Base-by-base conservation (phyloP, 2,329 filamentous ascomycete genomes). In the Hypoxylon sp. region DNA sequence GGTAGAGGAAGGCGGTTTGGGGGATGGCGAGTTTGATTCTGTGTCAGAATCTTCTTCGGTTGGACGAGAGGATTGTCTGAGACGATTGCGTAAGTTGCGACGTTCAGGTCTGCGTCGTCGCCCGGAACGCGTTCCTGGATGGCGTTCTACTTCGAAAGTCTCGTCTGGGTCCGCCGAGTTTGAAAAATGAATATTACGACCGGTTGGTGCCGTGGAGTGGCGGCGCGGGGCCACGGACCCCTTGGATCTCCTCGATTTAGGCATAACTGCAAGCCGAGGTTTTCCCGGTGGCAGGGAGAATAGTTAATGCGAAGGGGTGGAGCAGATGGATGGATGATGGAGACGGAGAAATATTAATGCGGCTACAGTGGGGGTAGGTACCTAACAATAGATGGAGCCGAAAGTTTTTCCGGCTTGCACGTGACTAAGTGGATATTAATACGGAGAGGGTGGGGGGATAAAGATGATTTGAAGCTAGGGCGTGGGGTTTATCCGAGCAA, bases 81-180 rank as follows among this genome's bases (percentile, higher is more conserved):
- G 20, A 17, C 14, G 20, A 10, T 17, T 35, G 20, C n/a, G 25
- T 3, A 27, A 27, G 14, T 55, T 6, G 42, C 37, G 35, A 22
- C 35, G 22, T 44, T 56, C 25, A 13, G 53, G 53, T 4, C 27
- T 48, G 2, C 61, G 55, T 1, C 31, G 30, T 1, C 61, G 55
- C 7, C 61, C 61, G 11, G 37, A 17, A 7, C 61, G 61, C 20
- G 49, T 55, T 31, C 55, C 61, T 42, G 61, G 40, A 27, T 6
- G 27, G 13, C 30, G 2, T 31, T 54, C 55, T 13, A 35, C 25
- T 22, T 51, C 44, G 56, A n/a, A 30, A 22, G 33, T 46, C 20
- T 59, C 31, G 44, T 59, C 40, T 22, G 40, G 40, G 40, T 44
- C 40, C 40, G 40, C 40, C 40, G 40, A 44, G 40, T 44, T 44